Base-by-base conservation (phyloP, 169 alveolate species). In the Plasmodium gallinaceum region DNA sequence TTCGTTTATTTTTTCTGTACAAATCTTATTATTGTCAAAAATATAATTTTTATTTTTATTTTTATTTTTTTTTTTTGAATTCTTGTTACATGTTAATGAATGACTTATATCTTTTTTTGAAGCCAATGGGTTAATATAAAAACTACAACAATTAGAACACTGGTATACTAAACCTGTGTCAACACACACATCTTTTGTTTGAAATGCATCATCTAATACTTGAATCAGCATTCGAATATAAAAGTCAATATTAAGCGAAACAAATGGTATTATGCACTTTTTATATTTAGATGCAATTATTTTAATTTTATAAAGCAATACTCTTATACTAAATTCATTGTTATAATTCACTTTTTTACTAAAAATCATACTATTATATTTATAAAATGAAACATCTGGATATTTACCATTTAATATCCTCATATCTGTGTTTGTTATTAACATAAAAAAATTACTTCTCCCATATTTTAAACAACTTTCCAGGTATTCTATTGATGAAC, bases 381-480 rank as follows among this genome's bases (percentile, higher is more conserved):
- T 97, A 90, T 98, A 98, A 92, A 97, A 98, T 14, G 98, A 94
- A 6, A 97, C 98, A 54, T 96, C 98, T 0, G 99, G 99, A 58
- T 91, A 95, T 83, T 97, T 96, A n/a, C 99, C 98, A 89, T 99
- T 97, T 48, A 98, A 94, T 10, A 97, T 97, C n/a, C 99, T 97
- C 99, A 97, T 97, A 90, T 98, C 99, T n/a, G 99, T 98, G 57
- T 97, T 95, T 0, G 99, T 98, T 57, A 98, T 95, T 72, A 97
- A 94, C 39, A 97, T 92, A 66, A 97, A 91, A 24, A 98, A 98
- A 39, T 98, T 98, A 65, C 96, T 94, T 87, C 96, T 97, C 26
- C 97, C 95, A 51, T 98, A 95, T 74, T 94, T 96, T 32, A 98
- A 78, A 22, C 98, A 96, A 54, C 98, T 95, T 72, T 98, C 99